Base-by-base conservation (phyloP, 148 eudicot genomes). In the Drosera capensis region DNA sequence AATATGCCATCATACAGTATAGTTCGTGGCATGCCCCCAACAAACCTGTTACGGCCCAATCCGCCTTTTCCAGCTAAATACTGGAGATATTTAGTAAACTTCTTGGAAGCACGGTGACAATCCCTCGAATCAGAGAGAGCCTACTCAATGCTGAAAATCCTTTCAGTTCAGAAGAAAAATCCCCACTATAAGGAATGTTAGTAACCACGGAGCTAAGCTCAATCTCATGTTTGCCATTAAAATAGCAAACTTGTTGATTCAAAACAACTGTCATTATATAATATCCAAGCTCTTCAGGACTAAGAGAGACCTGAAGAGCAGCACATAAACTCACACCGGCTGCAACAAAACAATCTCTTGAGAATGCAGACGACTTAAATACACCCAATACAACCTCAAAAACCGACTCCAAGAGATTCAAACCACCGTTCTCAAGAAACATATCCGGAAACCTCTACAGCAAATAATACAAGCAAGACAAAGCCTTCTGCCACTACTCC, bases 401-500 rank as follows among this genome's bases (percentile, higher is more conserved):
- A 47, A 69, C 60, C 70, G 62, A 68, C 52, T 62, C 80, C 51
- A 70, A 40, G 49, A 77, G 49, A 64, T 53, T 49, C 0, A 45
- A 19, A 2, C 28, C 40, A 37, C 60, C 56, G 1, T 17, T 40
- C 42, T 51, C 42, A 20, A 25, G 18, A 29, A 90, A 80, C 71
- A 69, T 76, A 2, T 21, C 50, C 1, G 99, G 85, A 46, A 71
- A 90, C 14, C 93, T 65, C 46, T 90, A 95, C 48, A 90, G 74
- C 74, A 85, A 66, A 66, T 90, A 90, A 64, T 90, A 90, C 68
- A 78, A 45, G 51, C 95, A 90, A 30, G 95, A 90, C 29, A 90
- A 71, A 15, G 71, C 94, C 55, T 90, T 95, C 41, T 84, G 99
- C 46, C 99, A 90, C 43, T 90, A 95, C 52, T 90, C 99, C 99